A percentile compares a stretch with the other conserved stretches of the same genome.
These are phyloP conservation scores for Pseudogymnoascus sp. DNA, from an alignment of 2,329 filamentous ascomycete species.

Conservation along the genomic window DNA sequence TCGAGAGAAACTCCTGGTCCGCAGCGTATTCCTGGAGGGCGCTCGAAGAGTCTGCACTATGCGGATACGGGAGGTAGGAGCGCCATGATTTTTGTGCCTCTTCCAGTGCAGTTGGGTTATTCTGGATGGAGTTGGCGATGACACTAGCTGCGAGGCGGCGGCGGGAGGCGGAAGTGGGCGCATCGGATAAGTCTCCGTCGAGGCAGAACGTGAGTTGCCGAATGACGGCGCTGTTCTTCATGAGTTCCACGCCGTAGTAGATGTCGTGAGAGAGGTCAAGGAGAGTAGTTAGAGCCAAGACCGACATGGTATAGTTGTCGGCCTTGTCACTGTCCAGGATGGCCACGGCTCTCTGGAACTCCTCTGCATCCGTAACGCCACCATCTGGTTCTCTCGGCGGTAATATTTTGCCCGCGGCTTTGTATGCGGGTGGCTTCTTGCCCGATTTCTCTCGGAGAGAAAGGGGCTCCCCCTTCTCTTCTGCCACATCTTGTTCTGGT, in stretches of 20 bases:
- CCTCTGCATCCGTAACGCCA: conserved; percentile 32
- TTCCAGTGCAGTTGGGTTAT: conserved; percentile 53
- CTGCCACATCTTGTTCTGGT: conserved; percentile 23
- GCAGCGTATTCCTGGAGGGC: conserved; percentile 3
- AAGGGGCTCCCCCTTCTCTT: conserved; percentile 16
- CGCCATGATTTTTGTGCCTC: conserved; percentile 42
- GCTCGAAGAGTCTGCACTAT: not conserved
- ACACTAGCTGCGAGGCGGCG: conserved; percentile 47
- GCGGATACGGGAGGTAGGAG: conserved; percentile 23
- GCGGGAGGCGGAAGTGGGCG: conserved; percentile 12
- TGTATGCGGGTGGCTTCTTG: conserved; percentile 46
- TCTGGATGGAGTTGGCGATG: conserved; percentile 50
- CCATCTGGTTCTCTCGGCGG: conserved; percentile 35
- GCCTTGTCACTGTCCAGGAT: conserved; percentile 37
- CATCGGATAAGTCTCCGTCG: conserved; percentile 15
- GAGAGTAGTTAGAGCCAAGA: conserved; percentile 41
- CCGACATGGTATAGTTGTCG: conserved; percentile 15
- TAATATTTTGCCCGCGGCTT: conserved; percentile 48
- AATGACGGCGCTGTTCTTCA: conserved; percentile 44
- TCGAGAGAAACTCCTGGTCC: not conserved
- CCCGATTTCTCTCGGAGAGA: conserved; percentile 31
- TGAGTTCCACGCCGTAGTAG: conserved; percentile 58
- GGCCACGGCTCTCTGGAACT: conserved; percentile 40
- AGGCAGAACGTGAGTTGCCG: conserved; percentile 50
- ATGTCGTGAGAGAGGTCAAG: conserved; percentile 59